Conservation (phyloP, 2,329 filamentous ascomycete genomes). For the Tolypocladium tundrense region DNA sequence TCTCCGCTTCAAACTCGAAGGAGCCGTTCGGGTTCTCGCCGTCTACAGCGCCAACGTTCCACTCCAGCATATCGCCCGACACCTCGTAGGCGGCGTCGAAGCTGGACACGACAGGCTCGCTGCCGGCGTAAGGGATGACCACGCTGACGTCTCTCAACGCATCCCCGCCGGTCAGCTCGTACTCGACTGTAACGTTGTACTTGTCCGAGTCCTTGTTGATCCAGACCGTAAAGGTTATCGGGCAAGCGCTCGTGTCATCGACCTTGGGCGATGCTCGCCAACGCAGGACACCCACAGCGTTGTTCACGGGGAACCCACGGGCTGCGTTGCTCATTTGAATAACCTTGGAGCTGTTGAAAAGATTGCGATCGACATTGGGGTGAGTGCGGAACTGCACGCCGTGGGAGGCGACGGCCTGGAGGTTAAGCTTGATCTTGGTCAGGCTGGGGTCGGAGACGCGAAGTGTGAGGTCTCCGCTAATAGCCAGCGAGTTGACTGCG, state of each 20-base stretch:
- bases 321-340: conserved; percentile 85
- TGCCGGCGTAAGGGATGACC: conserved; percentile 73
- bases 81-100: conserved; percentile 94
- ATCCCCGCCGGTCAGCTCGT: conserved; percentile 78
- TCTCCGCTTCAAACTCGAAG: conserved; percentile 92
- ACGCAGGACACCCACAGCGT: conserved; percentile 82
- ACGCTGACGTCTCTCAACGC: conserved; percentile 76
- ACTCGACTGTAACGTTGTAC: conserved; percentile 88
- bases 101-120: conserved; percentile 81
- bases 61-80: conserved; percentile 84
- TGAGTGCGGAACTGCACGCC: conserved; percentile 91
- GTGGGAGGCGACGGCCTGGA: conserved; percentile 65
- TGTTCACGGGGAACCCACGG: conserved; percentile 90
- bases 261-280: conserved; percentile 80
- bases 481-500: conserved; percentile 71
- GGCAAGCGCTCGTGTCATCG: conserved; percentile 71
- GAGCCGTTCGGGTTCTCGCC: conserved; percentile 73
- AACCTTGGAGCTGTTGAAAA: conserved; percentile 71
- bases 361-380: conserved; percentile 84
- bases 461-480: conserved; percentile 87
- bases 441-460: conserved; percentile 81
- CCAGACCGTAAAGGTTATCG: conserved; percentile 96
- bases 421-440: conserved; percentile 81
- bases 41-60: conserved; percentile 81
- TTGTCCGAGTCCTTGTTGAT: conserved; percentile 80